phyloP scores from a whole-genome alignment of 441 rosid genomes.

The Raphanus hybrid region DNA sequence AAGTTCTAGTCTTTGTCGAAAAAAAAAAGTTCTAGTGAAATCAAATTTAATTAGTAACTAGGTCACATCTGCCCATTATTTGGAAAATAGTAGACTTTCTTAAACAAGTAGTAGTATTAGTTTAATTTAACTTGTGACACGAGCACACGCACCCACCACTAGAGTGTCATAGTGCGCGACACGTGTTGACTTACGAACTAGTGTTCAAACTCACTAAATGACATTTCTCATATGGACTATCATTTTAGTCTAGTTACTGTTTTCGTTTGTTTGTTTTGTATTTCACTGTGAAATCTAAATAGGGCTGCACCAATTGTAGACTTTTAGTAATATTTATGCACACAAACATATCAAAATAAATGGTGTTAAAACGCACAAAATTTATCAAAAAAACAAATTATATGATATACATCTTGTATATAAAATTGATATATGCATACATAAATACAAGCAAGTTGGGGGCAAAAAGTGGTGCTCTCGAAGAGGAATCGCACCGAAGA shows the following conservation, averaged over 20 bases:
- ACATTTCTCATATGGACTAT: constrained; percentile 29
- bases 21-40: constrained; percentile 6
- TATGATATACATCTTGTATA: constrained; percentile 1
- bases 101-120: background rate
- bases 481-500: constrained; percentile 42
- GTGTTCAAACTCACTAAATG: constrained; percentile 39
- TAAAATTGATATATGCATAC: background rate
- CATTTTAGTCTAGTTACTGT: constrained; percentile 8
- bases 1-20: background rate
- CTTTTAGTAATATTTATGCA: background rate
- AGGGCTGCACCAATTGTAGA: background rate
- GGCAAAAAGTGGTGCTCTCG: constrained; percentile 34
- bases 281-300: background rate
- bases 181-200: constrained; percentile 42
- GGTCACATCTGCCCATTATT: constrained; percentile 31
- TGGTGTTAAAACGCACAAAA: background rate
- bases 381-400: background rate
- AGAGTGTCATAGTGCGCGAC: constrained; percentile 38
- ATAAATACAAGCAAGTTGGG: constrained; percentile 33
- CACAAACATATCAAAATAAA: background rate
- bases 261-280: background rate
- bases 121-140: constrained; percentile 33
- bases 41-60: constrained; percentile 23
- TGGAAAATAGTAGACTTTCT: background rate
- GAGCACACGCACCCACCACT: constrained; percentile 40